Evolutionary conservation across 2,329 filamentous ascomycete genomes (phyloP).

Genomic region (Aspergillus viridinutans): DNA sequence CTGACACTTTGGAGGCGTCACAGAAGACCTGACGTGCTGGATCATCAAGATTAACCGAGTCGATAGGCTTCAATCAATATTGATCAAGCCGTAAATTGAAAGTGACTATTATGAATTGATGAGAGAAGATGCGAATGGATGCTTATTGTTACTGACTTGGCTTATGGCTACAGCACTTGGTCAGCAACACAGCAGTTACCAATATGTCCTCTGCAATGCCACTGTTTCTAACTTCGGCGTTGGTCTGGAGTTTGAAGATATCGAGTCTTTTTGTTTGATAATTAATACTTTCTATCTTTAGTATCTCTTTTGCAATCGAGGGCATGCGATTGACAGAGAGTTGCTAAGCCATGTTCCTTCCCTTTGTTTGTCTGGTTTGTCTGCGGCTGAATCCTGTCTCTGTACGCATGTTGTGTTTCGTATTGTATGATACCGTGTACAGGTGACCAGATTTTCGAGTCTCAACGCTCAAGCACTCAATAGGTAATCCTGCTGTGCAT

Average conservation of each 20-base stretch:
- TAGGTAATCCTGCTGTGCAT: too few species aligned
- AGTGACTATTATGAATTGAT: not conserved
- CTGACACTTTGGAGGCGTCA: not conserved
- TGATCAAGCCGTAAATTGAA: not conserved
- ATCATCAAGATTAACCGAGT: not conserved
- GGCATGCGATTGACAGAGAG: not conserved
- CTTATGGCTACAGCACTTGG: not conserved
- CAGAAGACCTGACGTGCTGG: not conserved
- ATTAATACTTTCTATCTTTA: not conserved
- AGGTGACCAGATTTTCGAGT: not conserved
- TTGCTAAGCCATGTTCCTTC: slow-evolving; percentile 15
- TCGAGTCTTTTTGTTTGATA: not conserved
- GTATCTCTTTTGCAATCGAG: not conserved
- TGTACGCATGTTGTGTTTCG: slow-evolving; percentile 4
- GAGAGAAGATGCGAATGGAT: not conserved
- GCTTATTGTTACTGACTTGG: not conserved
- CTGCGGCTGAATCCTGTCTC: slow-evolving; percentile 17
- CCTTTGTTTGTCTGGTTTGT: slow-evolving; percentile 10
- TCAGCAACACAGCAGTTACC: not conserved
- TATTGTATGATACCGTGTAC: slow-evolving; percentile 2
- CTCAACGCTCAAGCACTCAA: too few species aligned
- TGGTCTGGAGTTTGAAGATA: not conserved
- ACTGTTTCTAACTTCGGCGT: not conserved
- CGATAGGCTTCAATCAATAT: not conserved
- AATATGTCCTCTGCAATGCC: not conserved